Conservation (phyloP, 208 protist species). For the Leishmania braziliensis region DNA sequence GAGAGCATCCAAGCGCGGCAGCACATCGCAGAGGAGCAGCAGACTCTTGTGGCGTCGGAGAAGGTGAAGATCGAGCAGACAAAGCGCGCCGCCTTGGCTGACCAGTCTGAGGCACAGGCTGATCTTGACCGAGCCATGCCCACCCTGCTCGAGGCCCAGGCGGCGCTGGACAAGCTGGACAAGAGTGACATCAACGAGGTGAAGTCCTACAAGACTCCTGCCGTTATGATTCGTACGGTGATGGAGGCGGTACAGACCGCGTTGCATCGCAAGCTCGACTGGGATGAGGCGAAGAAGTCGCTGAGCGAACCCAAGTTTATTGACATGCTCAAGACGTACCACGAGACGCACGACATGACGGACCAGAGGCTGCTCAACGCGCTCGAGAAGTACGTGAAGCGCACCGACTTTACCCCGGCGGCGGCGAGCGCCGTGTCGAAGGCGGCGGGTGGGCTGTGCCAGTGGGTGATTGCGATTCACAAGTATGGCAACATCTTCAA, state of each 20-base stretch:
- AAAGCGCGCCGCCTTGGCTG: slow-evolving; percentile 85
- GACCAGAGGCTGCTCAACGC: slow-evolving; percentile 95
- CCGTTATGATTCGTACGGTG: slow-evolving; percentile 94
- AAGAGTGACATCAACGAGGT: slow-evolving; percentile 98
- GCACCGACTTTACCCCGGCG: slow-evolving; percentile 93
- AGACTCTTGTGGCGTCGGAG: slow-evolving; percentile 93
- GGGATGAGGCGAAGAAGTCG: slow-evolving; percentile 97
- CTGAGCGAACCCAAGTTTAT: slow-evolving; percentile 97
- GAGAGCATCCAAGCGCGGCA: slow-evolving; percentile 96
- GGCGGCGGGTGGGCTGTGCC: slow-evolving; percentile 95
- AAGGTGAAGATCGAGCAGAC: slow-evolving; percentile 96
- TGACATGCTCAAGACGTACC: slow-evolving; percentile 94
- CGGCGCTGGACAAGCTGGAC: slow-evolving; percentile 96
- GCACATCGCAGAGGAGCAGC: slow-evolving; percentile 96
- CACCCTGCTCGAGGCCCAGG: slow-evolving; percentile 94
- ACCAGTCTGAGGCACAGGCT: slow-evolving; percentile 93
- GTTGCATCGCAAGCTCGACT: slow-evolving; percentile 92
- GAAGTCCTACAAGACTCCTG: slow-evolving; percentile 96
- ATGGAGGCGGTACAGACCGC: slow-evolving; percentile 97
- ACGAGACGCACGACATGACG: slow-evolving; percentile 96
- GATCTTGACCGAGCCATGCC: slow-evolving; percentile 97
- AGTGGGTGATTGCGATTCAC: slow-evolving; percentile 98
- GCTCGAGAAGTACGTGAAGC: slow-evolving; percentile 95
- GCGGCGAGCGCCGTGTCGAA: slow-evolving; percentile 93
- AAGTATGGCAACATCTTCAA: slow-evolving; percentile 97